These are phyloP conservation scores for Centaurea solstitialis DNA, from an alignment of 129 eudicot genomes.

Conservation along the genomic window DNA sequence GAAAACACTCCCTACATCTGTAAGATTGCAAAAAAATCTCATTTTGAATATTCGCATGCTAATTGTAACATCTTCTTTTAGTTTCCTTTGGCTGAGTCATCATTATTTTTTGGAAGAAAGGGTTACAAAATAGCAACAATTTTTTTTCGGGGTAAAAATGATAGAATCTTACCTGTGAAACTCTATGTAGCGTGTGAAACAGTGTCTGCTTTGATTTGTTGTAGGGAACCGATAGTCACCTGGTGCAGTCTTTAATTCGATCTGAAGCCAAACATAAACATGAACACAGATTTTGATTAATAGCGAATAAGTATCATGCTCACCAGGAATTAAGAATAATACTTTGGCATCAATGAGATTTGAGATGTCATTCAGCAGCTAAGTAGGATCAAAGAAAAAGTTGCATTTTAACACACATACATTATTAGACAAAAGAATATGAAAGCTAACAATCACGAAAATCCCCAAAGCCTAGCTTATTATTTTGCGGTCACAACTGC, in stretches of 20 bases:
- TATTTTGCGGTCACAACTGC: neutral
- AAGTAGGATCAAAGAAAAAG: neutral
- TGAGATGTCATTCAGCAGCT: neutral
- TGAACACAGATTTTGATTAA: neutral
- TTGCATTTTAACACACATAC: too few species aligned
- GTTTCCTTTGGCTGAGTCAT: neutral
- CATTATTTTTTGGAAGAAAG: neutral
- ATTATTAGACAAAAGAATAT: neutral
- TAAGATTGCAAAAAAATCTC: neutral
- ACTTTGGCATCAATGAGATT: too few species aligned
- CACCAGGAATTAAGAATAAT: too few species aligned
- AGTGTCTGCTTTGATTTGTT: constrained; percentile 74
- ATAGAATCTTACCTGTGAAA: constrained; percentile 57
- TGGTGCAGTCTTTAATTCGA: constrained; percentile 75
- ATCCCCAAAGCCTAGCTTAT: neutral
- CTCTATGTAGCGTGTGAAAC: constrained; percentile 80
- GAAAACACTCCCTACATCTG: neutral
- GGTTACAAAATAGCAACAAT: neutral
- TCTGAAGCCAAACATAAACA: constrained; percentile 32
- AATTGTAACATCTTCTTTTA: neutral
- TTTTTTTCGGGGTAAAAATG: too few species aligned
- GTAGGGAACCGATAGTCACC: constrained; percentile 85
- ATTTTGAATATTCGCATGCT: neutral
- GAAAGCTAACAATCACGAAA: neutral
- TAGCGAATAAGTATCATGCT: too few species aligned